phyloP scores from a whole-genome alignment of 1,139 yeast species.

The Schizosaccharomyces versatilis region DNA sequence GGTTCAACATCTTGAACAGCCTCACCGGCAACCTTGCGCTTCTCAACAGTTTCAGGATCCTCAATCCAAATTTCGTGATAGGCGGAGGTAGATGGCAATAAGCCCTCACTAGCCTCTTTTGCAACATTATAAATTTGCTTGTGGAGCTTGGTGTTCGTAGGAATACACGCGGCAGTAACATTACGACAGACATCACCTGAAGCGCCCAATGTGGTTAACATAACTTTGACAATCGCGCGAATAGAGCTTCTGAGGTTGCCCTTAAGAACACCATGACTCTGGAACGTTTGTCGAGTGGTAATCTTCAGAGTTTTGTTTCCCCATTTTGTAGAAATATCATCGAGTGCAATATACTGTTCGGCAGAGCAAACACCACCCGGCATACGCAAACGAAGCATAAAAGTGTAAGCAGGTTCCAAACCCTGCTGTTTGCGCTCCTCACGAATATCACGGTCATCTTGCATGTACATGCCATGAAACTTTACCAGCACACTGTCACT shows the following conservation, averaged over 20 bases:
- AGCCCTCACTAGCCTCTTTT: slow-evolving; percentile 47
- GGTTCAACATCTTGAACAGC: slow-evolving; percentile 52
- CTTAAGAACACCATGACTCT: slow-evolving; percentile 84
- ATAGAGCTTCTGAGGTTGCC: slow-evolving; percentile 75
- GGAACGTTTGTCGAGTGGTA: slow-evolving; percentile 94
- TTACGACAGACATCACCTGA: slow-evolving; percentile 97
- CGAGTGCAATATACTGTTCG: slow-evolving; percentile 67
- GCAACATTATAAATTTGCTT: slow-evolving; percentile 47
- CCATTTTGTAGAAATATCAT: slow-evolving; percentile 55
- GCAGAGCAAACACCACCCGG: slow-evolving; percentile 89
- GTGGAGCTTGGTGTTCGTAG: slow-evolving; percentile 65
- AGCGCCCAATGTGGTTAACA: slow-evolving; percentile 89
- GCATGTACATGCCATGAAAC: slow-evolving; percentile 97
- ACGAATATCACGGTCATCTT: slow-evolving; percentile 90
- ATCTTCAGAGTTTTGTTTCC: slow-evolving; percentile 89
- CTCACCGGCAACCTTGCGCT: slow-evolving; percentile 61
- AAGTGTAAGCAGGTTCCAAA: slow-evolving; percentile 80
- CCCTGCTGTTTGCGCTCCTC: slow-evolving; percentile 85
- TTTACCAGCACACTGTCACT: slow-evolving; percentile 84
- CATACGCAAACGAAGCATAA: slow-evolving; percentile 88
- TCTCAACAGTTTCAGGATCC: slow-evolving; percentile 46
- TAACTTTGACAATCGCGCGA: slow-evolving; percentile 74
- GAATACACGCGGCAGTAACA: slow-evolving; percentile 77
- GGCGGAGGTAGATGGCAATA: slow-evolving; percentile 80
- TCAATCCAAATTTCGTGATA: slow-evolving; percentile 91